These are phyloP conservation scores for Helichrysum umbraculigerum DNA, from an alignment of 129 eudicot genomes.

Conservation along the genomic window DNA sequence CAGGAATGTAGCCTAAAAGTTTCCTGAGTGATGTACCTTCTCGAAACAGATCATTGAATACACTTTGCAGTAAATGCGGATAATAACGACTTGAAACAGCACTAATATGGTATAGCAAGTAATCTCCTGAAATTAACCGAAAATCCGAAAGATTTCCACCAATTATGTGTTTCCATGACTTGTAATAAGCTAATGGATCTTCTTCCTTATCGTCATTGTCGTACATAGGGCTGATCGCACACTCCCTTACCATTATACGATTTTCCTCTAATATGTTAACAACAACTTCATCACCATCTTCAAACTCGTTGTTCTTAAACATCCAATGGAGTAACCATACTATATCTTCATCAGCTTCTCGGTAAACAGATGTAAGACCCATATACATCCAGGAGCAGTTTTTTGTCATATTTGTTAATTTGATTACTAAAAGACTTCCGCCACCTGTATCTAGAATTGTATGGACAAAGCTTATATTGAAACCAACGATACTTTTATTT, in stretches of 20 bases:
- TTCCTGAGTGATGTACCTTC: no score
- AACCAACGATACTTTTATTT: background rate
- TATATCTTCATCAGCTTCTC: constrained; percentile 20
- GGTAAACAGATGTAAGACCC: background rate
- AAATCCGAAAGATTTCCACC: no score
- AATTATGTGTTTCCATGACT: no score
- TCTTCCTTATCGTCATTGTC: no score
- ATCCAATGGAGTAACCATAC: background rate
- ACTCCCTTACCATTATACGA: constrained; percentile 1
- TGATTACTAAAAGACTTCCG: background rate
- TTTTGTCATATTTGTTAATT: constrained; percentile 4
- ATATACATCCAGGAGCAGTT: background rate
- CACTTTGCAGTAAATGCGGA: no score
- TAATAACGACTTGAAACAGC: no score
- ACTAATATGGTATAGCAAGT: no score
- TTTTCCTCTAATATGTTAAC: background rate
- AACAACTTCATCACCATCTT: constrained; percentile 20
- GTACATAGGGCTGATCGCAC: background rate
- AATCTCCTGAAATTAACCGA: no score
- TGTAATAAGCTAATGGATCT: no score
- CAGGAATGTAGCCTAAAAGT: no score
- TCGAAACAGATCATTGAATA: no score
- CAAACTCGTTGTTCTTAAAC: constrained; percentile 20
- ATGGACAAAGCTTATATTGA: background rate
- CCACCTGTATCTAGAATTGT: fast-evolving